These are phyloP conservation scores for Murraya paniculata DNA, from an alignment of 345 rosid genomes.

Conservation along the genomic window DNA sequence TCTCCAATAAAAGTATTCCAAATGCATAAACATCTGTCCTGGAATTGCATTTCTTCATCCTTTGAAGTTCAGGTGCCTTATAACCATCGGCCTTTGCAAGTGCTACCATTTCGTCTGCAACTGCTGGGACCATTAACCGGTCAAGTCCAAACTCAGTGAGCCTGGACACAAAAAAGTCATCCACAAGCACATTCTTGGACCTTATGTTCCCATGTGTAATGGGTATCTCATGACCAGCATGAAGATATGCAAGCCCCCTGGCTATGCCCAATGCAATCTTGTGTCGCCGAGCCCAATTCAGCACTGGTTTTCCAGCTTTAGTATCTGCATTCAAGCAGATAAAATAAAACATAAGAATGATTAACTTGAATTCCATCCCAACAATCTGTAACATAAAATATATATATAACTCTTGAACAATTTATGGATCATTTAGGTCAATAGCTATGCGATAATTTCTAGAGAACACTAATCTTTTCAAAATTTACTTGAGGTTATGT, in stretches of 20 bases:
- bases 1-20: constrained; percentile 87
- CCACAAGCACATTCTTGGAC: constrained; percentile 90
- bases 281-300: constrained; percentile 97
- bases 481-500: background rate
- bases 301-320: constrained; percentile 66
- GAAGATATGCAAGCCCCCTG: constrained; percentile 84
- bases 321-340: constrained; percentile 47
- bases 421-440: background rate
- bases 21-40: constrained; percentile 94
- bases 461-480: background rate
- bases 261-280: constrained; percentile 90
- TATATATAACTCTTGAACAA: background rate
- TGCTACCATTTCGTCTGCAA: constrained; percentile 90
- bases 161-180: constrained; percentile 79
- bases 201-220: constrained; percentile 86
- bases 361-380: background rate
- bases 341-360: background rate
- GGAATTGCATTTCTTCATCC: constrained; percentile 90
- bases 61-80: constrained; percentile 96
- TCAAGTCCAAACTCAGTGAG: constrained; percentile 91
- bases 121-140: constrained; percentile 83
- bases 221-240: constrained; percentile 70
- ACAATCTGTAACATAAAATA: background rate
- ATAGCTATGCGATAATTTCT: background rate
- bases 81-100: constrained; percentile 83